Evolutionary conservation across 2,329 filamentous ascomycete species (phyloP).

Genomic region (Chrysoporthe deuterocubensis): DNA sequence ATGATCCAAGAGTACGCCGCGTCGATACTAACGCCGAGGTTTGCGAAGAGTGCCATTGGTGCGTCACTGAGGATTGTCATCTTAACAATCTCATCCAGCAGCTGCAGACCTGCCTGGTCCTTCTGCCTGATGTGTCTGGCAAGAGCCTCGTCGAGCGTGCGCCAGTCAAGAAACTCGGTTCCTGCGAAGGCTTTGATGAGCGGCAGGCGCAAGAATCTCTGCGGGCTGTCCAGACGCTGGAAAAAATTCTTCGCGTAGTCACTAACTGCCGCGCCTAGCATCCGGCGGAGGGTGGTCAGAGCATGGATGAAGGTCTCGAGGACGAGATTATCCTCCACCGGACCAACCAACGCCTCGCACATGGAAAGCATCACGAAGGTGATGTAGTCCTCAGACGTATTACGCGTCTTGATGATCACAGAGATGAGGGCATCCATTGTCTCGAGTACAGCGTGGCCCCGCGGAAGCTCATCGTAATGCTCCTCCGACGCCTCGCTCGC

Average conservation of each 20-base stretch:
- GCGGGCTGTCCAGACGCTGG: constrained; percentile 55
- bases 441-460: constrained; percentile 59
- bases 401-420: constrained; percentile 65
- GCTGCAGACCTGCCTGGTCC: constrained; percentile 74
- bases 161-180: constrained; percentile 66
- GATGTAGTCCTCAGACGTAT: constrained; percentile 63
- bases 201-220: constrained; percentile 60
- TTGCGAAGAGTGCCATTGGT: constrained; percentile 78
- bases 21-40: constrained; percentile 83
- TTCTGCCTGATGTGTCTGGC: constrained; percentile 73
- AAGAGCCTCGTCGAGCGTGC: constrained; percentile 71
- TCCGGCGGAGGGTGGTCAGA: constrained; percentile 63
- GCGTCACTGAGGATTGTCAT: constrained; percentile 78
- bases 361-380: constrained; percentile 65
- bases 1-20: constrained; percentile 80
- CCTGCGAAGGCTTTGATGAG: constrained; percentile 61
- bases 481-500: constrained; percentile 59
- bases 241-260: constrained; percentile 61
- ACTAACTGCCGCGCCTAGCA: constrained; percentile 58
- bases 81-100: constrained; percentile 80
- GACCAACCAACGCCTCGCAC: constrained; percentile 58
- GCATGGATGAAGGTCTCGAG: constrained; percentile 67
- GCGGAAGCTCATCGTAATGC: constrained; percentile 63
- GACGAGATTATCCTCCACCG: constrained; percentile 58
- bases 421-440: constrained; percentile 65